Percentiles rank a stretch among this genome's conserved stretches.
Conservation (phyloP, 768 basidiomycete genomes). For the Podaxis rugospora region DNA sequence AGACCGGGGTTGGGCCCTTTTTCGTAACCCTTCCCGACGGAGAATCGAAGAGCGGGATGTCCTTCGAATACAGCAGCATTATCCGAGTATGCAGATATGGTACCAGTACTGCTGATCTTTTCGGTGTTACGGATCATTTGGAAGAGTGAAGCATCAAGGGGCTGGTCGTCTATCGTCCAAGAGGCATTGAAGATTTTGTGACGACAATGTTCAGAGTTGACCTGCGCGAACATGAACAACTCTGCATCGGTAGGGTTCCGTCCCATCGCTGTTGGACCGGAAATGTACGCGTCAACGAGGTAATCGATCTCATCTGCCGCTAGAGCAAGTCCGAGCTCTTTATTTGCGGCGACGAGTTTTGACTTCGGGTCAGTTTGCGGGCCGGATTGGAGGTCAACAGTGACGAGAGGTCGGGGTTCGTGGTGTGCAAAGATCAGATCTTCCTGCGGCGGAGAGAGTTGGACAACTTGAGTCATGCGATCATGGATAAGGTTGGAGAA, state of each 20-base stretch:
- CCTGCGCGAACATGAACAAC: constrained; percentile 99
- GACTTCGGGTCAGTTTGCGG: constrained; percentile 43
- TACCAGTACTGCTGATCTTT: constrained; percentile 64
- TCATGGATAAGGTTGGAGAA: constrained; percentile 82
- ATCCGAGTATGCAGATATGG: constrained; percentile 96
- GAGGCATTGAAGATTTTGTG: constrained; percentile 99
- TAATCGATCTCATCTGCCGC: constrained; percentile 89
- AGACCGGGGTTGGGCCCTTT: constrained; percentile 16
- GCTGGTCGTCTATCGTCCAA: constrained; percentile 81
- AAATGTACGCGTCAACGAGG: constrained; percentile 82
- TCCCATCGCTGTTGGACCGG: constrained; percentile 59
- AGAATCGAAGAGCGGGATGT: constrained; percentile 69
- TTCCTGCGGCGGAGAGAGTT: constrained; percentile 54
- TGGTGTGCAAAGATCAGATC: constrained; percentile 55
- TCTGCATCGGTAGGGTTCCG: constrained; percentile 96
- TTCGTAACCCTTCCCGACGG: constrained; percentile 32
- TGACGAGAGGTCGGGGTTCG: constrained; percentile 62
- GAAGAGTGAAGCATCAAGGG: constrained; percentile 74
- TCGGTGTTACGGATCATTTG: constrained; percentile 98
- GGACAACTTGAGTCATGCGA: constrained; percentile 91
- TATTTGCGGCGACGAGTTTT: constrained; percentile 74
- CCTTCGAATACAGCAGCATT: constrained; percentile 95
- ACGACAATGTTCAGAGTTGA: constrained; percentile 99
- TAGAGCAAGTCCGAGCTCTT: constrained; percentile 83
- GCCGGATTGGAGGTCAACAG: constrained; percentile 52